These are phyloP conservation scores for Sicyos baderoa DNA, from an alignment of 306 rosid genomes.

Conservation along the genomic window DNA sequence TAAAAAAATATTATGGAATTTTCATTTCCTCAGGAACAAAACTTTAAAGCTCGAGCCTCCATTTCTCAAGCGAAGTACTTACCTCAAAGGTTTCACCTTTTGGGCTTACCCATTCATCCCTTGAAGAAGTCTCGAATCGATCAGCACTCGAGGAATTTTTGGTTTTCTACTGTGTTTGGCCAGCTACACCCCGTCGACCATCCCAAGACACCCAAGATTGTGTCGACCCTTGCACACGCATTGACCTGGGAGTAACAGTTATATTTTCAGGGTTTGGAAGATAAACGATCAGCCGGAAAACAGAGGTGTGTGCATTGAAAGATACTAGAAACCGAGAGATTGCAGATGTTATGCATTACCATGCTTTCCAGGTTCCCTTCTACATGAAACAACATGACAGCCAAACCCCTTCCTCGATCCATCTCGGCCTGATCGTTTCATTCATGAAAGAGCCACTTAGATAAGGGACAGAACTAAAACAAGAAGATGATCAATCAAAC, in stretches of 20 bases:
- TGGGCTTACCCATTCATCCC: constrained; percentile 12
- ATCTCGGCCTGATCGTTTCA: constrained; percentile 86
- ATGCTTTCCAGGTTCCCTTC: constrained; percentile 65
- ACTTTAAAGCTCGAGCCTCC: constrained; percentile 48
- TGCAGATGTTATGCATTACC: constrained; percentile 40
- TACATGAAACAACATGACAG: constrained; percentile 76
- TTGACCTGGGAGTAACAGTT: constrained; percentile 38
- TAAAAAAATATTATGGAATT: constrained; percentile 19
- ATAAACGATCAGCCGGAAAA: neutral
- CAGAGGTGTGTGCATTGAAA: neutral
- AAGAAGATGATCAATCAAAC: constrained; percentile 21
- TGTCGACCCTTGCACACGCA: constrained; percentile 61
- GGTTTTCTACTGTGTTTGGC: constrained; percentile 52
- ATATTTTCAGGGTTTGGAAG: neutral
- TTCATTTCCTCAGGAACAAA: constrained; percentile 43
- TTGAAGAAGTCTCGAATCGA: constrained; percentile 9
- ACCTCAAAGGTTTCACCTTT: neutral
- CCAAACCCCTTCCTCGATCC: constrained; percentile 86
- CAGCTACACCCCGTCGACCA: constrained; percentile 99
- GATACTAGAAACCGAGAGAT: constrained; percentile 7
- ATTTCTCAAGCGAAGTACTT: constrained; percentile 21
- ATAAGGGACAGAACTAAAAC: constrained; percentile 9
- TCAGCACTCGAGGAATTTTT: constrained; percentile 50
- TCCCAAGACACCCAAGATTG: constrained; percentile 70
- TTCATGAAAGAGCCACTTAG: constrained; percentile 24